Conservation (phyloP, 2,329 filamentous ascomycete genomes). For the Daldinia sp. region DNA sequence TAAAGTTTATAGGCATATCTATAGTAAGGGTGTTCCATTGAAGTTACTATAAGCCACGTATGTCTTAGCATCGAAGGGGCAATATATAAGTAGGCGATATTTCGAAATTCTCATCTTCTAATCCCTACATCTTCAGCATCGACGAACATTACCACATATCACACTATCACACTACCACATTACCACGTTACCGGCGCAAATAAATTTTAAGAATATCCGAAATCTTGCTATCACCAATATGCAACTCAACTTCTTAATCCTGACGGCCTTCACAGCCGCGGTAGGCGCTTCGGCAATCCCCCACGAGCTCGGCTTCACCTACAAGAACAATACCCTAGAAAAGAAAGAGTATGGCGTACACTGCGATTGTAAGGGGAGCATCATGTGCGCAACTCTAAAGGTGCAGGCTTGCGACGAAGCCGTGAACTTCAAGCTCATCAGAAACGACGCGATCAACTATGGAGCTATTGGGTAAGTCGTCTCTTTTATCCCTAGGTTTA, state of each 20-base stretch:
- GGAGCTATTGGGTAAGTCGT: slow-evolving; percentile 18
- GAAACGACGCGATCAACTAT: slow-evolving; percentile 20
- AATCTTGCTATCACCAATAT: slow-evolving; percentile 12
- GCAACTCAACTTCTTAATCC: slow-evolving; percentile 4
- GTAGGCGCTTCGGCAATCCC: background rate
- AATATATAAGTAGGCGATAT: background rate
- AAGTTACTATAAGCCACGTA: background rate
- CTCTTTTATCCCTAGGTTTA: background rate
- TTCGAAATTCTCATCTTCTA: background rate
- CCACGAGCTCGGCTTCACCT: background rate
- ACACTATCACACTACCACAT: too few relatives aligned
- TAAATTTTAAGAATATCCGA: background rate
- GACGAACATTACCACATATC: background rate
- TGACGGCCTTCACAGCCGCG: background rate
- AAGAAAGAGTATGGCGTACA: background rate
- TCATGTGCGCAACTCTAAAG: slow-evolving; percentile 19
- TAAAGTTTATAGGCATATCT: background rate
- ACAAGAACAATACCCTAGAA: background rate
- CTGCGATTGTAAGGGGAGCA: slow-evolving; percentile 25
- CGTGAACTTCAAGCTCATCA: slow-evolving; percentile 18
- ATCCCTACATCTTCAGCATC: background rate
- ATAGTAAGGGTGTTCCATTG: background rate
- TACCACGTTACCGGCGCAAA: background rate
- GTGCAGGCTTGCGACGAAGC: slow-evolving; percentile 23
- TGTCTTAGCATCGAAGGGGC: background rate